Conservation (phyloP, 306 rosid genomes). For the Arachis stenosperma region DNA sequence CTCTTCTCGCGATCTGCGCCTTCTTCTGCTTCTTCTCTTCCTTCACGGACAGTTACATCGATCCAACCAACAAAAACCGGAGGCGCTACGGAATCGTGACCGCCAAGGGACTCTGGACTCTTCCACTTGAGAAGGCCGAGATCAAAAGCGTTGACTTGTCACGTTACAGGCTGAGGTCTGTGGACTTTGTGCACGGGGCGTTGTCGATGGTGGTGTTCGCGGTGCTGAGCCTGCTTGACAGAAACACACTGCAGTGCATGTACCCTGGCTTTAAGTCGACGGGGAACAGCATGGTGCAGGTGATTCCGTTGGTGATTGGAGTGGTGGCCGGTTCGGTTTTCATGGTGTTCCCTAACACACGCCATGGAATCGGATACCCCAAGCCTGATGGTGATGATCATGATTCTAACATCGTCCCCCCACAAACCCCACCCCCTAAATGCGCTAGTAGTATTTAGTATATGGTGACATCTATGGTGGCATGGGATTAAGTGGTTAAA, state of each 20-base stretch:
- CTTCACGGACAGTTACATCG: conserved; percentile 78
- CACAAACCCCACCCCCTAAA: no score
- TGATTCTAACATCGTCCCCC: conserved; percentile 13
- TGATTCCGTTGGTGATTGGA: conserved; percentile 64
- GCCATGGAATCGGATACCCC: conserved; percentile 89
- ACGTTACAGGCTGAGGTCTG: conserved; percentile 47
- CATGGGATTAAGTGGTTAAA: no score
- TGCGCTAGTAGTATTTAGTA: no score
- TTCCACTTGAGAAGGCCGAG: conserved; percentile 16
- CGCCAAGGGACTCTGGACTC: conserved; percentile 65
- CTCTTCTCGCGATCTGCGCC: conserved; percentile 49
- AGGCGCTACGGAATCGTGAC: conserved; percentile 66
- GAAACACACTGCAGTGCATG: conserved; percentile 64
- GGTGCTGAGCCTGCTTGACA: conserved; percentile 57
- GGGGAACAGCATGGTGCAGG: conserved; percentile 53
- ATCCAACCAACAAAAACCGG: conserved; percentile 42
- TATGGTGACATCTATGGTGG: no score
- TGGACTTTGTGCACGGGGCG: conserved; percentile 75
- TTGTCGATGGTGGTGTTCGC: conserved; percentile 60
- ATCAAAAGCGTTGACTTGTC: conserved; percentile 42
- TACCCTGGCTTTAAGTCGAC: conserved; percentile 58
- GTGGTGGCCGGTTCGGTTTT: conserved; percentile 54
- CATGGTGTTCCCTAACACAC: conserved; percentile 58
- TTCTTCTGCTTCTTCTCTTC: conserved; percentile 63
- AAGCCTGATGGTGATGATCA: no score